phyloP scores from a whole-genome alignment of 2,329 filamentous ascomycete genomes.

The Elsinoe perseae region DNA sequence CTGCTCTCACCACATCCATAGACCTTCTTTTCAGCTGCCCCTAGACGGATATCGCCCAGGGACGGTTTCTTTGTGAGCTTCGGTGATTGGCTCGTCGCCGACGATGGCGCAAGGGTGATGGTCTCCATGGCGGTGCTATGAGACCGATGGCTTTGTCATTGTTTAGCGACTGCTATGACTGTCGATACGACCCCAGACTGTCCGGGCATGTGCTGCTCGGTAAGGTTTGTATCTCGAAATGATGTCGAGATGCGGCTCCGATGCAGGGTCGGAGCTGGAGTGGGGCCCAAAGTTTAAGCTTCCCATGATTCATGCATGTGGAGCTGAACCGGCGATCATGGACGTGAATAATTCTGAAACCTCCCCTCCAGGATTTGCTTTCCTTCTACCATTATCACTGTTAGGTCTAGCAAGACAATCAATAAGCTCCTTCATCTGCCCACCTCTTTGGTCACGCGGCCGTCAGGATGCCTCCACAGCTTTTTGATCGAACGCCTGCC shows the following conservation, averaged over 20 bases:
- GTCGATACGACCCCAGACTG: background rate
- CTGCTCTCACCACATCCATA: slow-evolving; percentile 36
- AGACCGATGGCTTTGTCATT: background rate
- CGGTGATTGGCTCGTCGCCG: slow-evolving; percentile 34
- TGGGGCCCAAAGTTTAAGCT: slow-evolving; percentile 3
- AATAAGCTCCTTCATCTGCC: background rate
- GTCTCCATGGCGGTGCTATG: slow-evolving; percentile 29
- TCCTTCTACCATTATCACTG: background rate
- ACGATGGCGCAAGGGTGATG: slow-evolving; percentile 34
- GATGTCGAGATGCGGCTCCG: slow-evolving; percentile 1
- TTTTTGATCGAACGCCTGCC: too few relatives aligned
- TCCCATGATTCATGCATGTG: background rate
- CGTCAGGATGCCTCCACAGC: too few relatives aligned
- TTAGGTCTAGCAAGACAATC: background rate
- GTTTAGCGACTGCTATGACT: background rate
- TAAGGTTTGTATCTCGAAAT: background rate
- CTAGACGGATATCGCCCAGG: slow-evolving; percentile 18
- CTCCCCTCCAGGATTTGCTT: background rate
- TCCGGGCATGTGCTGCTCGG: too few relatives aligned
- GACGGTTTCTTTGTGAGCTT: slow-evolving; percentile 34
- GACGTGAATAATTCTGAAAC: background rate
- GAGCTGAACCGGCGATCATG: background rate
- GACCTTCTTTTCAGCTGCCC: slow-evolving; percentile 10
- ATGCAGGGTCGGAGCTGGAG: background rate
- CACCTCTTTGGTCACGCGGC: too few relatives aligned